Evolutionary conservation across 73 alveolate species (phyloP), one percentile per base, ranked within the genome.

Genomic region (Urostyla sp.): DNA sequence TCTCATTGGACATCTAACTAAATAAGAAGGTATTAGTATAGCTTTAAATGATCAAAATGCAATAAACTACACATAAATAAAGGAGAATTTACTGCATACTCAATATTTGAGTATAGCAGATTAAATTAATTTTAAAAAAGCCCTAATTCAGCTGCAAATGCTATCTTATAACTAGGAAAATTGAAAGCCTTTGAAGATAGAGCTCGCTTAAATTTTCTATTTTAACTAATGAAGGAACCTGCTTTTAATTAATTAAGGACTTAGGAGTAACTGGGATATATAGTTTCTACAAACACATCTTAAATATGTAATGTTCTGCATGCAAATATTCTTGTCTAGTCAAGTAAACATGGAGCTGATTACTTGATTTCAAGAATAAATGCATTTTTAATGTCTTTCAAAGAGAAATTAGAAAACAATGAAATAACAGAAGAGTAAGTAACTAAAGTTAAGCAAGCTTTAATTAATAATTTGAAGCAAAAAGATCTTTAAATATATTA

Each of bases 171-270:
- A 32, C 28, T 15, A 11, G 5, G 31, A 26, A 32, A 32, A 16
- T 31, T 54, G 1, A 53, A 54, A 38, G 31, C 50, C 23, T 28
- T 27, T 13, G 56, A 53, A 37, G 32, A 54, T 2, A 27, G 11
- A 20, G 63, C 78, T 0, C 38, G 30, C 11, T 74, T 40, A 43
- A 10, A 31, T 21, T 46, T 84, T 10, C 53, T 75, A 5, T 74
- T 84, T 46, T 8, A 67, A 32, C 11, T 74, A 13, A 40, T 84
- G 34, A 74, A 72, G 15, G 87, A 84, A 18, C 85, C 77, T 0
- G 53, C 66, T 60, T 84, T 73, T 72, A 75, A 73, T 49, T 53
- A 75, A 20, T 55, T 72, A 32, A 48, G 84, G 36, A 80, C 84
- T 0, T 28, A 80, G 30, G 66, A 80, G 40, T 30, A 58, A 44